Percentiles rank a stretch among this genome's conserved stretches.
Evolutionary conservation across 495 filamentous ascomycete species (phyloP).

Genomic region (Aspergillus funiculosus): DNA sequence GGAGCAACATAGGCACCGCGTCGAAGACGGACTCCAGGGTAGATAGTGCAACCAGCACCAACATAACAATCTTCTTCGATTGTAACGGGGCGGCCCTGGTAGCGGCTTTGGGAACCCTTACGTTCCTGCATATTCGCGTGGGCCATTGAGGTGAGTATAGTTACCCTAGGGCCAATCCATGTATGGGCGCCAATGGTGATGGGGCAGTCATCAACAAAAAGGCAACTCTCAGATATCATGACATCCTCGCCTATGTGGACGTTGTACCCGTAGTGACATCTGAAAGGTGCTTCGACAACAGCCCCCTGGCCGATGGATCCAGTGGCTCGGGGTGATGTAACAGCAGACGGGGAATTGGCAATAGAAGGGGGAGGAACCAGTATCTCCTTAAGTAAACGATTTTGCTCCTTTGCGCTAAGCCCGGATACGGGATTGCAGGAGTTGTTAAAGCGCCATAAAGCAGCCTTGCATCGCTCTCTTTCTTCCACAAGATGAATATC

Average conservation of each 20-base stretch:
- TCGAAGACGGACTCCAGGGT: conserved; percentile 49
- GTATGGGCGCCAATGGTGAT: conserved; percentile 71
- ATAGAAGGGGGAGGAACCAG: conserved; percentile 43
- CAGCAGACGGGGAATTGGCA: conserved; percentile 41
- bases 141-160: conserved; percentile 71
- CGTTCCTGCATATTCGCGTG: conserved; percentile 70
- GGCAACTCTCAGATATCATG: conserved; percentile 78
- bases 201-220: conserved; percentile 71
- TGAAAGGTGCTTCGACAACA: conserved; percentile 83
- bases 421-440: conserved; percentile 72
- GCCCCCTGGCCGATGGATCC: conserved; percentile 73
- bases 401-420: conserved; percentile 71
- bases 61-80: conserved; percentile 91
- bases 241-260: conserved; percentile 83
- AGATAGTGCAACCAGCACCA: conserved; percentile 77
- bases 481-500: conserved; percentile 76
- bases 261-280: conserved; percentile 94
- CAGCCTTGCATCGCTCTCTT: conserved; percentile 77
- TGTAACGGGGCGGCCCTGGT: conserved; percentile 63
- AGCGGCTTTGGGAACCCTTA: conserved; percentile 66
- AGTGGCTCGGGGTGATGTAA: conserved; percentile 26
- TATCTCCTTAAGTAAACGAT: conserved; percentile 72
- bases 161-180: conserved; percentile 84
- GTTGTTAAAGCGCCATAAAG: conserved; percentile 86
- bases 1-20: conserved; percentile 43